Percentiles rank a stretch among this genome's conserved stretches.
Conservation (phyloP, 306 rosid genomes). For the Gleditsia sinensis region DNA sequence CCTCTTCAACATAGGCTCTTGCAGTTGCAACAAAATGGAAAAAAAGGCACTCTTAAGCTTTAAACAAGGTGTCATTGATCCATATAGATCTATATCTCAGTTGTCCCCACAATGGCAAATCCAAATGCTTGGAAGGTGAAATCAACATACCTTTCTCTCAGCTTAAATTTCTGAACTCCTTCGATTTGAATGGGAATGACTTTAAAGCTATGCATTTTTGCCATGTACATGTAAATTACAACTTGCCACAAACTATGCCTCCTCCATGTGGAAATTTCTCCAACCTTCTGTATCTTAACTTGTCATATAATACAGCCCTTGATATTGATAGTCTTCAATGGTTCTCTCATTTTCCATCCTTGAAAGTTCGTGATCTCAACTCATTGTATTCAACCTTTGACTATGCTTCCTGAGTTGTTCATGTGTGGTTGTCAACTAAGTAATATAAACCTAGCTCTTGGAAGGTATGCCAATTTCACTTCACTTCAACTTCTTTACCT, state of each 20-base stretch:
- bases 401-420: slow-evolving; percentile 13
- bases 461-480: slow-evolving; percentile 17
- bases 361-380: not conserved
- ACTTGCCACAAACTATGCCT: not conserved
- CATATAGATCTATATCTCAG: too few species aligned
- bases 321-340: not conserved
- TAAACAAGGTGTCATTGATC: too few species aligned
- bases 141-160: too few species aligned
- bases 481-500: slow-evolving; percentile 29
- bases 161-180: not conserved
- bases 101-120: too few species aligned
- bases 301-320: not conserved
- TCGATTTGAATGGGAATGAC: not conserved
- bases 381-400: slow-evolving; percentile 10
- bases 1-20: too few species aligned
- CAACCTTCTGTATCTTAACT: not conserved
- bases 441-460: slow-evolving; percentile 10
- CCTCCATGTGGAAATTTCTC: not conserved
- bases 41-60: too few species aligned
- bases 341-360: slow-evolving; percentile 3
- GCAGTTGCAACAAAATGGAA: too few species aligned
- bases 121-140: not conserved
- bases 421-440: not conserved
- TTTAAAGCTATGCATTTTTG: not conserved
- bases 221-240: too few species aligned